These are phyloP conservation scores for Aspergillus ustus DNA, from an alignment of 2,329 filamentous ascomycete species.

Conservation along the genomic window DNA sequence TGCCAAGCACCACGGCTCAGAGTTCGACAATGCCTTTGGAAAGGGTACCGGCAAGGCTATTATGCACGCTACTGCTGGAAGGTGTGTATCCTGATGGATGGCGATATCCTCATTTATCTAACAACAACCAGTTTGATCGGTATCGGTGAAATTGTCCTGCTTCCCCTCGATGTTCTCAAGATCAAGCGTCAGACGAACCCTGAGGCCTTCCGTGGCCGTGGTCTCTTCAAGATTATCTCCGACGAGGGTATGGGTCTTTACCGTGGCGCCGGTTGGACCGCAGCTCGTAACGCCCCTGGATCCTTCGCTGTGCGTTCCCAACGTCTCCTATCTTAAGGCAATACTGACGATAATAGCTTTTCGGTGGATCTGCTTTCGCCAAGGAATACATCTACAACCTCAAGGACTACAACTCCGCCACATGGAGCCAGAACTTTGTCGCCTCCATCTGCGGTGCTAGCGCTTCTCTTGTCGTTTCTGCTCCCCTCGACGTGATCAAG, in stretches of 20 bases:
- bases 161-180: constrained; percentile 96
- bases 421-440: constrained; percentile 95
- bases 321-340: constrained; percentile 20
- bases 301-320: constrained; percentile 82
- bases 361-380: constrained; percentile 94
- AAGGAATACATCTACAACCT: constrained; percentile 95
- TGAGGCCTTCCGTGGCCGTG: constrained; percentile 93
- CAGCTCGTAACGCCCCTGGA: constrained; percentile 92
- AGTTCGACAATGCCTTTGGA: constrained; percentile 89
- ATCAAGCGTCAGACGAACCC: constrained; percentile 99
- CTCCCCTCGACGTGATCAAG: constrained; percentile 96
- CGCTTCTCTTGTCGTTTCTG: constrained; percentile 94
- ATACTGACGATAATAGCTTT: constrained; percentile 64
- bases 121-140: constrained; percentile 73
- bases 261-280: constrained; percentile 96
- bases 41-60: constrained; percentile 98
- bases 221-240: constrained; percentile 82
- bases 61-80: constrained; percentile 95
- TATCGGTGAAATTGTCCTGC: constrained; percentile 93
- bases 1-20: constrained; percentile 73
- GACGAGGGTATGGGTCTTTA: constrained; percentile 97
- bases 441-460: constrained; percentile 94
- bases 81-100: constrained; percentile 53
- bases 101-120: neutral
- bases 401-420: constrained; percentile 91